These are phyloP conservation scores for Trametes sp. DNA, from an alignment of 1,284 basidiomycete species.

Conservation along the genomic window DNA sequence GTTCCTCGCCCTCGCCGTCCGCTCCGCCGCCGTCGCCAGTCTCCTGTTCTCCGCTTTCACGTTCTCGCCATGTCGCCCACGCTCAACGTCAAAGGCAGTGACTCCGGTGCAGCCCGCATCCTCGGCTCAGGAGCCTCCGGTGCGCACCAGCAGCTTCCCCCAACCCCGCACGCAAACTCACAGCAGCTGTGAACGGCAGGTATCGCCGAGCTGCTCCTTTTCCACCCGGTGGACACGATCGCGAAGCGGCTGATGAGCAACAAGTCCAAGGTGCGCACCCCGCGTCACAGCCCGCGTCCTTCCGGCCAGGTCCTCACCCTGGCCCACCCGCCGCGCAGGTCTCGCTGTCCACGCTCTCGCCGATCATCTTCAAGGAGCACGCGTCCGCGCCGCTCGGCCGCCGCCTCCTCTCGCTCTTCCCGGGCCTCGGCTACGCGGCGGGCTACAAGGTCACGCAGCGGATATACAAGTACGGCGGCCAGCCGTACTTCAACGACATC, in stretches of 20 bases:
- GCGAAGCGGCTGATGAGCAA: slow-evolving; percentile 99
- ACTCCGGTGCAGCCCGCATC: slow-evolving; percentile 91
- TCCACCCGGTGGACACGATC: slow-evolving; percentile 95
- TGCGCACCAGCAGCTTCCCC: slow-evolving; percentile 43
- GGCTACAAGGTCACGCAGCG: slow-evolving; percentile 96
- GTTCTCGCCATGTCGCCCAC: slow-evolving; percentile 64
- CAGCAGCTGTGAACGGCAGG: slow-evolving; percentile 54
- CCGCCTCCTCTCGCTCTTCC: slow-evolving; percentile 93
- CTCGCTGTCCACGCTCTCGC: slow-evolving; percentile 65
- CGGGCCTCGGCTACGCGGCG: slow-evolving; percentile 97
- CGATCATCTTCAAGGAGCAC: slow-evolving; percentile 90
- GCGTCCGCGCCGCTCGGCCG: slow-evolving; percentile 73
- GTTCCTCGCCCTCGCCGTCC: slow-evolving; percentile 1
- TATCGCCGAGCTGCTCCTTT: slow-evolving; percentile 92
- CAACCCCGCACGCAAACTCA: background rate
- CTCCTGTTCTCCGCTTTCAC: slow-evolving; percentile 11
- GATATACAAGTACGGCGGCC: slow-evolving; percentile 98
- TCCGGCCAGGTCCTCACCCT: slow-evolving; percentile 6
- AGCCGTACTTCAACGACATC: slow-evolving; percentile 97
- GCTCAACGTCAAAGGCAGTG: slow-evolving; percentile 70
- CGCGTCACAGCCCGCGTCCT: background rate
- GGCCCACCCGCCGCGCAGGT: slow-evolving; percentile 53
- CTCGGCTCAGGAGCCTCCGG: slow-evolving; percentile 94
- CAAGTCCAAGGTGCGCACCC: slow-evolving; percentile 72
- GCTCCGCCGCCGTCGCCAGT: background rate